Evolutionary conservation across 345 rosid genomes (phyloP), one percentile per base, ranked within the genome.

Genomic region (Ceriops decandra): DNA sequence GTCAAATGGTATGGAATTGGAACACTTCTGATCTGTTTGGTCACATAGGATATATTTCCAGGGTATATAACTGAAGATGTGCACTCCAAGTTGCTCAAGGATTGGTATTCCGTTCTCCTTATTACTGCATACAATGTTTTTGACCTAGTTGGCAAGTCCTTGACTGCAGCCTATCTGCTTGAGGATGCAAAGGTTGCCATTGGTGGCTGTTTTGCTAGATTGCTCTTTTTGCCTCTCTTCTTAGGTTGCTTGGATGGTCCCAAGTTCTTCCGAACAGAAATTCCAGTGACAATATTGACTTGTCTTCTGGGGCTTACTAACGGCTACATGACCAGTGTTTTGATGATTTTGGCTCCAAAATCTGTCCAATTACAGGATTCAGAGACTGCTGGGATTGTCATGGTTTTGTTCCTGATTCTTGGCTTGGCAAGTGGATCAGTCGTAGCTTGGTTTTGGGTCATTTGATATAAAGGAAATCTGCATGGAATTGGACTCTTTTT

Each of bases 21-120:
- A 63, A 66, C 88, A 1, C 6, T 95, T 52, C 85, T 90, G 9
- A 51, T 95, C 17, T 91, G 87, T 46, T 1, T 83, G 17, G 98
- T 91, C 56, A 95, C 99, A 6, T 68, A 90, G 59, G 71, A 98
- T 1, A 91, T 91, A 76, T 95, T 95, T 69, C 99, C 99, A 4
- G 99, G 99, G 7, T 91, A 83, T 61, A 82, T 95, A 32, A 95
- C 97, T 0, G 98, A 95, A 82, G 98, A 90, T 62, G 98, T 95
- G 65, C 91, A 86, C 68, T 95, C 99, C 0, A 89, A 78, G 57
- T 32, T 77, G 60, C 90, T 95, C 42, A 85, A 81, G 74, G 98
- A 91, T 67, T 95, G 99, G 99, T 95, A 88, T 66, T 74, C 88
- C 7, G 69, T 95, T 63, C 77, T 90, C 8, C 96, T 95, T 31